Evolutionary conservation across 2,329 filamentous ascomycete genomes (phyloP).

Genomic region (Penicillium sp.): DNA sequence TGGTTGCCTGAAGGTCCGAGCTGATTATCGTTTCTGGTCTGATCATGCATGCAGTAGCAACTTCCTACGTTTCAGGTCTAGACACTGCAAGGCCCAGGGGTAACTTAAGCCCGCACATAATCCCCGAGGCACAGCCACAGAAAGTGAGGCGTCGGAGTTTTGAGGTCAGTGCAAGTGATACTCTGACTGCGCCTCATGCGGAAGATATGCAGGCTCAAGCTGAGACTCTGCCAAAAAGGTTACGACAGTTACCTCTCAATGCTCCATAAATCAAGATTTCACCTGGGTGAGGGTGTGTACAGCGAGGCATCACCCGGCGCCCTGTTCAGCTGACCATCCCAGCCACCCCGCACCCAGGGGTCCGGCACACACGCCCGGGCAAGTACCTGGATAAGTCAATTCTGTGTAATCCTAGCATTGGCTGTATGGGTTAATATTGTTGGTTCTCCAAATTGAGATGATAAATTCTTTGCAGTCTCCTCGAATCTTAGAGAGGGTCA

Average conservation of each 20-base stretch:
- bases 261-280: background rate
- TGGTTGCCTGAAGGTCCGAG: background rate
- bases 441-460: too few relatives aligned
- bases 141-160: background rate
- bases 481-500: too few relatives aligned
- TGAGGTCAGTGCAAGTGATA: background rate
- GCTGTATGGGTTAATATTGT: too few relatives aligned
- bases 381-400: background rate
- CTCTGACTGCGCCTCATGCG: background rate
- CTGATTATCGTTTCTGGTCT: background rate
- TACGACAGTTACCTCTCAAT: background rate
- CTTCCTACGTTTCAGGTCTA: background rate
- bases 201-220: background rate
- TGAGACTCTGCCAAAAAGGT: background rate
- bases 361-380: background rate
- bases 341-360: background rate
- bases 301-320: too few relatives aligned
- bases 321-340: background rate
- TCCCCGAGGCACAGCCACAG: background rate
- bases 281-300: background rate
- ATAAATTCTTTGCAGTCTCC: too few relatives aligned
- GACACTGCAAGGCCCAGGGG: background rate
- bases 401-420: background rate
- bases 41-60: background rate
- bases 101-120: background rate